Base-by-base conservation (phyloP, 1,284 basidiomycete genomes). In the Trichosporon sp. region DNA sequence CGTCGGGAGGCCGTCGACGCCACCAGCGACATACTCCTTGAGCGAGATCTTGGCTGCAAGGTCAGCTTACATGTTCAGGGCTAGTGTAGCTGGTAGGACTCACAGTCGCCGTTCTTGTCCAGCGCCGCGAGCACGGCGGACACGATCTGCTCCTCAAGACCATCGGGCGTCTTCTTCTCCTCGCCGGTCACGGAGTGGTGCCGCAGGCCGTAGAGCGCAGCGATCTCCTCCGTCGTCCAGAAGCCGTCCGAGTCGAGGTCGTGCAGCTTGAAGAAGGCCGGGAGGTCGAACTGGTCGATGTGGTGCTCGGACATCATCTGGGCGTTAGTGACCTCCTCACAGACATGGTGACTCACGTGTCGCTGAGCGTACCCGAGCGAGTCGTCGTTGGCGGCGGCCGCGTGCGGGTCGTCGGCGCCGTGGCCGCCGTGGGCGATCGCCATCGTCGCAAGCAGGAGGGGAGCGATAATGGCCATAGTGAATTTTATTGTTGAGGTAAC, bases 131-230 rank as follows among this genome's bases (percentile, higher is more conserved):
- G 86, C 7, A 99, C 90, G 34, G 88, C 88, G 63, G 87, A 84
- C 13, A 94, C 91, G 71, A 99, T 91, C 68, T 88, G 82, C 70
- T 93, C 84, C 98, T 95, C 80, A 29, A 70, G 62, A n/a, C 29
- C 62, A 4, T 47, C 60, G n/a, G 68, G 68, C 4, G 27, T 88
- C 86, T 78, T 92, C 88, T 78, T 95, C 92, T 67, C 91, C 91
- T 74, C 92, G 83, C 93, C 91, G 83, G 92, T 89, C 23, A 93
- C 92, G 75, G 93, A 93, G 70, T 95, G 88, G 81, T 99, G 97
- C 82, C 98, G 94, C 25, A 99, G 91, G 68, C 96, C 96, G 76
- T 97, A 96, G 56, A 96, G 88, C 6, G 93, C 92, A 80, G 95
- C 90, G 72, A 95, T 91, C 82, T 95, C 92, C 71, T 89, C 88